phyloP scores from a whole-genome alignment of 768 basidiomycete species.

The Lactarius hatsudake region DNA sequence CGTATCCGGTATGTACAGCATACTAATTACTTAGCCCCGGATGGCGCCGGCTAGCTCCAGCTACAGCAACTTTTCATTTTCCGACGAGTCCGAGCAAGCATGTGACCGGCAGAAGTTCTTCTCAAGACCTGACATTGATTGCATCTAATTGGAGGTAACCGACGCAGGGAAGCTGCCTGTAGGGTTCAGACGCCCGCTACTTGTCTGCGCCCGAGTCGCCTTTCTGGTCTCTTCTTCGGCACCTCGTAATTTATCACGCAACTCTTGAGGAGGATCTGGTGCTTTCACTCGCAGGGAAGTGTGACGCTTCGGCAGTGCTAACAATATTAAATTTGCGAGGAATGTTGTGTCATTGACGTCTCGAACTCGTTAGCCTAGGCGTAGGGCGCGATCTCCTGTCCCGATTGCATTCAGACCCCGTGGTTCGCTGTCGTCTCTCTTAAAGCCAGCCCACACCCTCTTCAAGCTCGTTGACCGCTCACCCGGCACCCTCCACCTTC shows the following conservation, averaged over 20 bases:
- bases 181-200: neutral
- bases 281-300: neutral
- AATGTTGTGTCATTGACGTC: slow-evolving; percentile 1
- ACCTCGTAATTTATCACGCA: neutral
- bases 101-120: too few species aligned
- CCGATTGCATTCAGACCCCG: slow-evolving; percentile 1
- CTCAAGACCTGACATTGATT: neutral
- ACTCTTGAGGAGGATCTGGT: neutral
- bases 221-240: neutral
- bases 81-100: too few species aligned
- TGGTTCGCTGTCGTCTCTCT: neutral
- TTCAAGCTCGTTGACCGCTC: neutral
- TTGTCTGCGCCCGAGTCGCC: neutral
- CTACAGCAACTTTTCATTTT: too few species aligned
- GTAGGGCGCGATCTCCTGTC: slow-evolving; percentile 4
- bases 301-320: neutral
- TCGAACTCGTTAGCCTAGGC: neutral
- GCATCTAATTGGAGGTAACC: neutral
- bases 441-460: neutral
- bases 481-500: neutral
- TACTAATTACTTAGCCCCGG: too few species aligned
- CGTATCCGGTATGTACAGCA: too few species aligned
- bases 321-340: neutral
- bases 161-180: neutral
- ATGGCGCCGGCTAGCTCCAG: too few species aligned